Percentiles rank a stretch among this genome's conserved stretches.
Conservation (phyloP, 441 rosid genomes). For the Manihot esculenta region DNA sequence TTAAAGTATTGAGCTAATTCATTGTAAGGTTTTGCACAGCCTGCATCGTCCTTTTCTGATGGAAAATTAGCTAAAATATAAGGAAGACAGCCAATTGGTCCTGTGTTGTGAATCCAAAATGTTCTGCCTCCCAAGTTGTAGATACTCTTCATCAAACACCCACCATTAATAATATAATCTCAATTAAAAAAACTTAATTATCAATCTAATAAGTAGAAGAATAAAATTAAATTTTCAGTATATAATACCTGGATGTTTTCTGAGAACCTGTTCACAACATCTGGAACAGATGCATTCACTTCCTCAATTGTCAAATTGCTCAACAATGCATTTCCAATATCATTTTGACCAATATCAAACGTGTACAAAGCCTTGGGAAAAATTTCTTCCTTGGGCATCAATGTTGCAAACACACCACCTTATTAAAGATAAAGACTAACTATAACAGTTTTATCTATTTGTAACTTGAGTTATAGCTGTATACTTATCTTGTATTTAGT, state of each 20-base stretch:
- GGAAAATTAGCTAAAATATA: conserved; percentile 29
- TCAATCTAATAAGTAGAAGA: no score
- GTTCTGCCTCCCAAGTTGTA: conserved; percentile 39
- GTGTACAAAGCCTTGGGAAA: conserved; percentile 36
- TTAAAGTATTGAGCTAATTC: conserved; percentile 38
- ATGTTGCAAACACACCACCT: conserved; percentile 29
- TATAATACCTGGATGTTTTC: conserved; percentile 31
- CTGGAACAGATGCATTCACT: conserved; percentile 39
- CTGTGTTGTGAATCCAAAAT: conserved; percentile 51
- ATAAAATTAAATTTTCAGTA: no score
- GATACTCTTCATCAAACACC: conserved; percentile 26
- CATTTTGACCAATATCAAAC: conserved; percentile 45
- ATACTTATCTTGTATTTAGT: no score
- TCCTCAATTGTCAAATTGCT: conserved; percentile 28
- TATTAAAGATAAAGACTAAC: no score
- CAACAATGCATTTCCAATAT: conserved; percentile 38
- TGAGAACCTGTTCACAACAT: conserved; percentile 29
- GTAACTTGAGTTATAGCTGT: no score
- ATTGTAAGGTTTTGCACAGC: conserved; percentile 39
- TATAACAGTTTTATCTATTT: no score
- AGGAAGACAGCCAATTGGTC: conserved; percentile 43
- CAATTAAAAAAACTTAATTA: no score
- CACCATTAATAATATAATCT: neutral
- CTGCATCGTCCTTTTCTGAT: conserved; percentile 33
- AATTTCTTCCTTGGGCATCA: conserved; percentile 34